Evolutionary conservation across 2,329 filamentous ascomycete species (phyloP).

Genomic region (Penicillium sp.): DNA sequence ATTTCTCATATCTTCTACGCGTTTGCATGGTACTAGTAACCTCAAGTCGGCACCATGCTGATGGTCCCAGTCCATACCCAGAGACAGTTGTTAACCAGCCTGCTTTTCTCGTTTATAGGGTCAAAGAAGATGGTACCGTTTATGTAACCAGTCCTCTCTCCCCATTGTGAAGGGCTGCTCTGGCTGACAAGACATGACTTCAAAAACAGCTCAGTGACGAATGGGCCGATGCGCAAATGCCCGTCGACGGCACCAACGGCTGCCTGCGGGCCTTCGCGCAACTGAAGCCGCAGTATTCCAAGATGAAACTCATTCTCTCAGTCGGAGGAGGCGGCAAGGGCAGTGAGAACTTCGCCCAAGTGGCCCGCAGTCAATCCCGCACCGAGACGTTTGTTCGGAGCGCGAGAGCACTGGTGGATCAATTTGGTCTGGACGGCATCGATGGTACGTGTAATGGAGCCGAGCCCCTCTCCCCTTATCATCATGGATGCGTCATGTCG

Average conservation of each 20-base stretch:
- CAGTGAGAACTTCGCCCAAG: constrained; percentile 57
- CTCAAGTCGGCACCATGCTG: constrained; percentile 18
- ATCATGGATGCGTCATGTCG: no score
- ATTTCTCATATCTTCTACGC: constrained; percentile 77
- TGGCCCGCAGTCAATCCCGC: constrained; percentile 53
- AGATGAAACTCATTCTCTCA: constrained; percentile 67
- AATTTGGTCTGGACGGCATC: constrained; percentile 64
- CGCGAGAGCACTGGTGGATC: constrained; percentile 58
- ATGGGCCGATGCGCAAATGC: constrained; percentile 63
- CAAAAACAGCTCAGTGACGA: constrained; percentile 68
- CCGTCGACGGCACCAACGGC: constrained; percentile 62
- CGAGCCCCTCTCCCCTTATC: no score
- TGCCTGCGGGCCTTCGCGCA: constrained; percentile 65
- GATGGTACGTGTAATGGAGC: no score
- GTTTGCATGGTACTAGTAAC: constrained; percentile 56
- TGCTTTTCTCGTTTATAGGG: constrained; percentile 44
- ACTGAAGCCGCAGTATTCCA: constrained; percentile 60
- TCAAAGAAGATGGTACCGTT: constrained; percentile 62
- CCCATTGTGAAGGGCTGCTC: no score
- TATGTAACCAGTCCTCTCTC: no score
- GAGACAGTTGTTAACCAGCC: no score
- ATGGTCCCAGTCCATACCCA: no score
- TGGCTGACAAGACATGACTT: no score
- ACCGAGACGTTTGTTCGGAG: constrained; percentile 64
- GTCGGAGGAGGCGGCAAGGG: constrained; percentile 60